Conservation (phyloP, 2,329 filamentous ascomycete genomes). For the Ascochyta fabae region DNA sequence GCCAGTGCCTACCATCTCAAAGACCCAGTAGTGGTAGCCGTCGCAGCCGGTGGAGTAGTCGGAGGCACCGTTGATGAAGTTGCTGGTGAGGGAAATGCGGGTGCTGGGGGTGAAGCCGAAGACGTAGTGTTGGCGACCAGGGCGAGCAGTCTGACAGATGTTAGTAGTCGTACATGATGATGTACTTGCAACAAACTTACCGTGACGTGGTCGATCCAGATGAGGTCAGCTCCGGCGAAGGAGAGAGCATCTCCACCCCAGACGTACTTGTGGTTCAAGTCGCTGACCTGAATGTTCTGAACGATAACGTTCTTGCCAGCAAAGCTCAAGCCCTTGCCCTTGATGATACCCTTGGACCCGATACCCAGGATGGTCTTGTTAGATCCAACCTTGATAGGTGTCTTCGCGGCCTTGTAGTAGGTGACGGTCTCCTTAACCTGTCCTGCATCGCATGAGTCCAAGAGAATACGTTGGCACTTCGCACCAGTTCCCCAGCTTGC, state of each 20-base stretch:
- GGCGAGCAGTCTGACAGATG: constrained; percentile 8
- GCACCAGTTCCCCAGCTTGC: constrained; percentile 20
- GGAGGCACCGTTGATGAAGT: constrained; percentile 24
- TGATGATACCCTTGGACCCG: constrained; percentile 48
- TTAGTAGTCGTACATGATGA: not conserved
- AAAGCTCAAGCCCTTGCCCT: constrained; percentile 50
- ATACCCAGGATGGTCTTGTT: constrained; percentile 53
- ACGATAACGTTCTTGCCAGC: constrained; percentile 45
- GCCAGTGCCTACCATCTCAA: constrained; percentile 24
- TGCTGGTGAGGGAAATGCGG: constrained; percentile 25
- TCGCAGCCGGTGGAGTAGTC: constrained; percentile 25
- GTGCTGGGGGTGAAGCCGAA: constrained; percentile 18
- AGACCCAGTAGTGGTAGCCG: constrained; percentile 27
- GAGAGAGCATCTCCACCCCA: constrained; percentile 49
- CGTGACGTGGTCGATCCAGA: constrained; percentile 44
- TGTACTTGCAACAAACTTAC: not conserved
- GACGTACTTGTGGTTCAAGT: constrained; percentile 47
- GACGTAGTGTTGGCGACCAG: constrained; percentile 22
- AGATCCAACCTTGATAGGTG: constrained; percentile 42
- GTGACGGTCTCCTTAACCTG: constrained; percentile 21
- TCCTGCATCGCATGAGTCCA: constrained; percentile 22
- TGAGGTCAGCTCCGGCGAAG: constrained; percentile 34
- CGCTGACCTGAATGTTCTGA: constrained; percentile 49
- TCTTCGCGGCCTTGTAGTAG: constrained; percentile 40
- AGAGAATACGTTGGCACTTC: constrained; percentile 26